phyloP scores from a whole-genome alignment of 352 stramenopile species.

The Phytophthora sojae region DNA sequence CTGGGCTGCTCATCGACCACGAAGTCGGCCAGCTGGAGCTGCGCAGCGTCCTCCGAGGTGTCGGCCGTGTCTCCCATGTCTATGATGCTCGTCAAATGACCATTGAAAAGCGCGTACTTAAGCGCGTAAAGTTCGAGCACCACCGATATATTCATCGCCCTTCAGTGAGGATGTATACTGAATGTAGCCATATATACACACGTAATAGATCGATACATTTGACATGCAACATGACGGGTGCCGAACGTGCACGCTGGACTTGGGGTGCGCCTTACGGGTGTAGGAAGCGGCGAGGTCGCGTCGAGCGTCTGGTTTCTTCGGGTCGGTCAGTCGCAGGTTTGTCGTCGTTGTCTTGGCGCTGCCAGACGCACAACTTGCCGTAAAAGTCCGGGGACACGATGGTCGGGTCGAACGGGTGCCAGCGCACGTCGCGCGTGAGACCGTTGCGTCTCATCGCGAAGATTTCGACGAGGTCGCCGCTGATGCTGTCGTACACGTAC shows the following conservation, averaged over 20 bases:
- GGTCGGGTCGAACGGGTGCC: constrained; percentile 83
- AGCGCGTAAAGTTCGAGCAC: too few species aligned
- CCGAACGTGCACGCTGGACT: background rate
- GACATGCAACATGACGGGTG: background rate
- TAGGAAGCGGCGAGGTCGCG: background rate
- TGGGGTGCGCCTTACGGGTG: background rate
- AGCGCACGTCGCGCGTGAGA: constrained; percentile 84
- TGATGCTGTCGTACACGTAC: constrained; percentile 85
- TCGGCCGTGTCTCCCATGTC: background rate
- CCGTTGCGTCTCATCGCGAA: constrained; percentile 84
- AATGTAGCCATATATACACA: constrained; percentile 23
- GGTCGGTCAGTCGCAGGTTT: background rate
- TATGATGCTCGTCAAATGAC: constrained; percentile 18
- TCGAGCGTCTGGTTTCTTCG: background rate
- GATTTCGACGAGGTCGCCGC: constrained; percentile 75
- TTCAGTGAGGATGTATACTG: background rate
- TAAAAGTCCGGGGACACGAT: constrained; percentile 90
- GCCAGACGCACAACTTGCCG: constrained; percentile 86
- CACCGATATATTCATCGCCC: too few species aligned
- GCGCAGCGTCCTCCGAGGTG: background rate
- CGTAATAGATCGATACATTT: constrained; percentile 14
- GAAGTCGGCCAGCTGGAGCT: constrained; percentile 51
- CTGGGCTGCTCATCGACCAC: constrained; percentile 61
- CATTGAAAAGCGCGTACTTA: background rate
- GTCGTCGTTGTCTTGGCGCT: constrained; percentile 55